phyloP scores from a whole-genome alignment of 768 basidiomycete species.

The Erythrobasidium yunnanense region DNA sequence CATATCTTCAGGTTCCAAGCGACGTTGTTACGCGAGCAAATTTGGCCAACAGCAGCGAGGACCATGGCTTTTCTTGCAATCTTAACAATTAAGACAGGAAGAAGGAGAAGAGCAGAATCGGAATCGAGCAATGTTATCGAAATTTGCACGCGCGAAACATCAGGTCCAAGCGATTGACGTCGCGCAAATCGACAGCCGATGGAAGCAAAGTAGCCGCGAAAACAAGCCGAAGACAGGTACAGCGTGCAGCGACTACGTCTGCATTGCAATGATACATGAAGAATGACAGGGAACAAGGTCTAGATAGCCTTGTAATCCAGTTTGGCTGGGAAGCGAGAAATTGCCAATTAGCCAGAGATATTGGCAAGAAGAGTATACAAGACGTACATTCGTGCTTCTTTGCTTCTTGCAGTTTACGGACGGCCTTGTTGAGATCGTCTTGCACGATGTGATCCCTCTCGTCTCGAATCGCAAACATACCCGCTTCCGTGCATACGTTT shows the following conservation, averaged over 20 bases:
- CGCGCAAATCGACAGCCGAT: no score
- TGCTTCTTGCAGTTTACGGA: conserved; percentile 84
- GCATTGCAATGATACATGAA: neutral
- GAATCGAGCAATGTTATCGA: no score
- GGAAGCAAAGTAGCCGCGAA: no score
- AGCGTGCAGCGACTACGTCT: no score
- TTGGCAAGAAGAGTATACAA: neutral
- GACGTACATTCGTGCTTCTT: conserved; percentile 41
- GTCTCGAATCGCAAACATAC: conserved; percentile 97
- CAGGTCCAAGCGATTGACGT: no score
- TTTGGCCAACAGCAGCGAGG: conserved; percentile 34
- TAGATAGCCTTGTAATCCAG: conserved; percentile 24
- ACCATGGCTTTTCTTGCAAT: conserved; percentile 12
- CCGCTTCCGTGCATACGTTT: conserved; percentile 42
- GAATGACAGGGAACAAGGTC: neutral
- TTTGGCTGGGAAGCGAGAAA: neutral
- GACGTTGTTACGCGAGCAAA: conserved; percentile 33
- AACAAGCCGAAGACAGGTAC: no score
- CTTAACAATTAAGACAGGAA: no score
- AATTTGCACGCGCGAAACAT: no score
- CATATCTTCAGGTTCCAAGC: conserved; percentile 26
- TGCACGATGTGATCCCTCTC: conserved; percentile 82
- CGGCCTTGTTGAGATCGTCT: conserved; percentile 92
- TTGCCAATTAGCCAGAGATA: neutral
- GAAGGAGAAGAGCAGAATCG: no score